Evolutionary conservation across 805 yeast species (phyloP), one percentile per base, ranked within the genome.

Genomic region (Nakazawaea pomicola): DNA sequence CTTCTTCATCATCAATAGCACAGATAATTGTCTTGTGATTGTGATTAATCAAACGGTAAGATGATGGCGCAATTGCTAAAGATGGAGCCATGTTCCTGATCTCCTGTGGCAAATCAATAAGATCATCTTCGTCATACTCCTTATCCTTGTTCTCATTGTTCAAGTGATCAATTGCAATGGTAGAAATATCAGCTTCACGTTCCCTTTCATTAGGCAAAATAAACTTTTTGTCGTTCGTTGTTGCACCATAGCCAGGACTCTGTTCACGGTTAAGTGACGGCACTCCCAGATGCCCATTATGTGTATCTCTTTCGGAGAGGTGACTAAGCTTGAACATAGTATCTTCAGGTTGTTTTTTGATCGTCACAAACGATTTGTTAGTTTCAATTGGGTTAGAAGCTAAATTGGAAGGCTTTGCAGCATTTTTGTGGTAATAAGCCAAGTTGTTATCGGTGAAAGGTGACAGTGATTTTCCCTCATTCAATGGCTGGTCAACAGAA

Each of bases 341-440:
- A 31, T 46, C 52, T 24, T 56, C 56, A 1, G 82, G 71, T 40
- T 67, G 84, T 48, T 76, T 70, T 57, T 83, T 83, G 50, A 83
- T 83, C 6, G 79, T 80, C 17, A 83, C 86, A 58, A 77, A 81
- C 2, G 78, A 54, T 47, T 79, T 81, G 35, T 67, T 74, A 1
- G 86, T 79, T 37, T 74, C 77, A 41, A 83, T 58, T 7, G 93
- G 93, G 53, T 83, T 80, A 3, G 76, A 65, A 1, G 91, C 91
- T 17, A 76, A 71, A 54, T 83, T 83, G 18, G 74, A 72, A 3
- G 84, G 83, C 44, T 72, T 77, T 43, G 71, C 45, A 4, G 40
- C 39, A 18, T 40, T 34, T 29, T 41, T 41, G 17, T 37, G 41
- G 30, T 28, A 33, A 24, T 41, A 41, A 11, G 36, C 36, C 29